Conservation (phyloP, 805 yeast species). For the Starmerella bacillaris region DNA sequence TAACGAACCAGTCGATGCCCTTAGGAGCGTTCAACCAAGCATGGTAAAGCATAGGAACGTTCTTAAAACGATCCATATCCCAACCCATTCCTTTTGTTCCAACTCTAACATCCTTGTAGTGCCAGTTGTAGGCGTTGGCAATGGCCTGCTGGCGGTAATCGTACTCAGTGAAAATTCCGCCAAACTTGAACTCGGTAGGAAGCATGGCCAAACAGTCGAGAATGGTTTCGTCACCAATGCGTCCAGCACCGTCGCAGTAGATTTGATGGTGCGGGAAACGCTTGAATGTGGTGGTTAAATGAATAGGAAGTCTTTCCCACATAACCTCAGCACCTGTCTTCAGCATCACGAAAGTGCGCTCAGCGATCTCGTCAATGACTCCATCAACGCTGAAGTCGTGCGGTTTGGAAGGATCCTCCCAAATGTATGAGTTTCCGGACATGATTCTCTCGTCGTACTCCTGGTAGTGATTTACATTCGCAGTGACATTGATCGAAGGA, state of each 20-base stretch:
- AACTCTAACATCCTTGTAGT: slow-evolving; percentile 10
- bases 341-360: slow-evolving; percentile 22
- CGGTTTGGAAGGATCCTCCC: neutral
- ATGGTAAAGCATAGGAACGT: slow-evolving; percentile 24
- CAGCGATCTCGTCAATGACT: slow-evolving; percentile 7
- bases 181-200: slow-evolving; percentile 11
- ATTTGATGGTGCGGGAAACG: slow-evolving; percentile 23
- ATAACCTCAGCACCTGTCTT: slow-evolving; percentile 25
- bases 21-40: slow-evolving; percentile 21
- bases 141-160: slow-evolving; percentile 11
- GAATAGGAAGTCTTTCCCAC: slow-evolving; percentile 26
- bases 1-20: slow-evolving; percentile 23
- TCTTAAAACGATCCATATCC: slow-evolving; percentile 25
- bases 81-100: slow-evolving; percentile 15
- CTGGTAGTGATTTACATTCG: no score
- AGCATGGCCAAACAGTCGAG: slow-evolving; percentile 21
- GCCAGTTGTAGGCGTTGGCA: slow-evolving; percentile 14
- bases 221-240: slow-evolving; percentile 22
- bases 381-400: neutral
- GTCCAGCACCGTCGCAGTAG: slow-evolving; percentile 23
- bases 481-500: no score
- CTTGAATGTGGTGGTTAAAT: slow-evolving; percentile 23
- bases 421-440: neutral
- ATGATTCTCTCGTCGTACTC: neutral
- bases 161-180: slow-evolving; percentile 14